Evolutionary conservation across 2,329 filamentous ascomycete genomes (phyloP), one percentile per base, ranked within the genome.

Genomic region (Cladosporium sphaerospermum): DNA sequence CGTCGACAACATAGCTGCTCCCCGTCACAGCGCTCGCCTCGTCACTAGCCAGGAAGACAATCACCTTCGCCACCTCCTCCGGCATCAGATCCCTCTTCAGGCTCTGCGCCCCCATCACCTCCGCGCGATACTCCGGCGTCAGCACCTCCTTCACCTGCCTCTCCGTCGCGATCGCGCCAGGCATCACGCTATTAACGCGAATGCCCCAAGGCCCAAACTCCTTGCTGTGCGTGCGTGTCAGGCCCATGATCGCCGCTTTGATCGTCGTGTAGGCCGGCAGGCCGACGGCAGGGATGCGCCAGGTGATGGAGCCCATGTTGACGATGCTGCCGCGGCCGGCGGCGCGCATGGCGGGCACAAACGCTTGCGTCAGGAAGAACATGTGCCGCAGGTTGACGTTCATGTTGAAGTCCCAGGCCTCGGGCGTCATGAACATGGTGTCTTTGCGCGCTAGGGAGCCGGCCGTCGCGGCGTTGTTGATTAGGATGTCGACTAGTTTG

Each of bases 381-480:
- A 86, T 73, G 11, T 80, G 79, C 64, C 84, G 83, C 45, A 87
- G 79, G 56, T 87, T 87, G 54, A 86, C 82, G 54, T 79, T 78
- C 36, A 80, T 58, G 56, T 73, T 72, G 65, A 86, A 82, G 23
- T 83, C 78, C 47, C 75, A 73, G 56, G 85, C 79, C 52, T 85
- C 86, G 39, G 86, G 82, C 2, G 73, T 73, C 46, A 84, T 80
- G 0, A 81, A 82, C 1, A 85, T 81, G 0, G 81, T 74, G 16
- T 77, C 68, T 0, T 81, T 83, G 2, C 82, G 75, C 67, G 81
- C 81, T 61, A 81, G 81, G 4, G 62, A 59, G 61, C 82, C 83
- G 2, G 75, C 72, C 0, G 73, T 72, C 0, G 81, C 81, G 2
- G 81, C 81, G 59, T 84, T 84, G 68, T 84, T 84, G 56, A 84